Conservation (phyloP, 768 basidiomycete genomes). For the Crucibulum laeve region DNA sequence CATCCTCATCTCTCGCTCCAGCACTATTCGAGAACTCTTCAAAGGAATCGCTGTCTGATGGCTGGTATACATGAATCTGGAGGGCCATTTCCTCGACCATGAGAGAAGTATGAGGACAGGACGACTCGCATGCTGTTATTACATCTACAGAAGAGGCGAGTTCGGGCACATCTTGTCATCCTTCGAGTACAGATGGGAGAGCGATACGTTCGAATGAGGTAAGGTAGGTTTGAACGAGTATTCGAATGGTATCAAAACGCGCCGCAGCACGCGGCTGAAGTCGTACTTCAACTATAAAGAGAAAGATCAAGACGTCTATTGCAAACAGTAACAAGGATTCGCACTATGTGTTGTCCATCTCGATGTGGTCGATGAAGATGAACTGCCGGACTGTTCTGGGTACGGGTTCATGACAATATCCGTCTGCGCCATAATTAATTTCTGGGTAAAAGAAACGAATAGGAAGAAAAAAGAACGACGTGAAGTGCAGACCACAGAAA, state of each 20-base stretch:
- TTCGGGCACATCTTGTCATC: constrained; percentile 75
- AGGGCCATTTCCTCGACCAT: constrained; percentile 57
- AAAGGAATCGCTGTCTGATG: constrained; percentile 58
- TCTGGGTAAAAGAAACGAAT: too few species aligned
- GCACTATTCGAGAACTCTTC: constrained; percentile 69
- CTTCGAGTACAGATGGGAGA: constrained; percentile 66
- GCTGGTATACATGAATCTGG: constrained; percentile 88
- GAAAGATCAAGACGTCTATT: neutral
- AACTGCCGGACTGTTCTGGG: neutral
- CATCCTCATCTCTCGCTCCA: constrained; percentile 55
- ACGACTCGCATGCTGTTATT: constrained; percentile 68
- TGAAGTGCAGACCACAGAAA: too few species aligned
- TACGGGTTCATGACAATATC: neutral
- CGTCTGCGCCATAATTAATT: too few species aligned
- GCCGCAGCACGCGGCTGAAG: constrained; percentile 63
- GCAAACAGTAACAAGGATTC: constrained; percentile 7
- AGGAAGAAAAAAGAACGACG: neutral
- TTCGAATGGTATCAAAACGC: constrained; percentile 72
- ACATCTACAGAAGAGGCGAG: constrained; percentile 73
- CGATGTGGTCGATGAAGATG: neutral
- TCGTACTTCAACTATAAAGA: constrained; percentile 73
- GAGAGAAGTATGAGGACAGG: constrained; percentile 51
- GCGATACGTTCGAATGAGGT: constrained; percentile 60
- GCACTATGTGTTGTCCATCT: constrained; percentile 69
- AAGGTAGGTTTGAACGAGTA: constrained; percentile 52